Evolutionary conservation across 2,329 filamentous ascomycete genomes (phyloP), one percentile per base, ranked within the genome.

Genomic region (Madurella mycetomatis): DNA sequence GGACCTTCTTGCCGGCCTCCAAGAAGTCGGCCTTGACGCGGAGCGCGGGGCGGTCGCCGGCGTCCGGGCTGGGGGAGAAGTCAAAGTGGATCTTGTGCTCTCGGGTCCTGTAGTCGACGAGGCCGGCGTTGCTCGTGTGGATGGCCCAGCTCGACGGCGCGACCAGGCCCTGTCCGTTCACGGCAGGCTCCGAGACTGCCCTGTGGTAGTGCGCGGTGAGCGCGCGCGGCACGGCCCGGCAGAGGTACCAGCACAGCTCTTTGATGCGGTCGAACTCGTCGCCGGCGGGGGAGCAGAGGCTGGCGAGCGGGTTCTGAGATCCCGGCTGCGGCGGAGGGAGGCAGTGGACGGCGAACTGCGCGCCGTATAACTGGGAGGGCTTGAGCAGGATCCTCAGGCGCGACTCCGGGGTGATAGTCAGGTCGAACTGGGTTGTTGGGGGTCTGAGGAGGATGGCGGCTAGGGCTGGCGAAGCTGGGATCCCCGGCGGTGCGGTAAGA

Each of bases 391-490:
- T 68, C 39, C 70, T 68, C 25, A 81, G 59, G 9, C 70, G 69
- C 3, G 68, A 65, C 13, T 72, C 68, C 0, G 76, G 72, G 2
- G 77, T 74, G 49, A 83, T 69, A 32, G 66, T 69, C 12, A 82
- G 61, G 39, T 76, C 72, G 49, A 79, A 69, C 2, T 71, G 63
- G 61, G 74, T 69, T 41, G 70, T 63, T 41, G 75, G 70, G 31
- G 73, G 69, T 5, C 69, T 68, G 44, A 77, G 67, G 1, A 82
- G 67, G 48, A 72, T 67, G 49, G 67, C 72, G 51, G 77, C 67
- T 42, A 82, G 70, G 2, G 71, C 67, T 48, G 80, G 76, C 2
- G 76, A 73, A 2, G 70, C 69, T 4, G 72, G 65, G 2, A 69
- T 11, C 59, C 60, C 34, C 58, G 55, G 25, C 41, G 63, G 32